phyloP scores from a whole-genome alignment of 2,329 filamentous ascomycete genomes.

The Incumbomyces lentus region DNA sequence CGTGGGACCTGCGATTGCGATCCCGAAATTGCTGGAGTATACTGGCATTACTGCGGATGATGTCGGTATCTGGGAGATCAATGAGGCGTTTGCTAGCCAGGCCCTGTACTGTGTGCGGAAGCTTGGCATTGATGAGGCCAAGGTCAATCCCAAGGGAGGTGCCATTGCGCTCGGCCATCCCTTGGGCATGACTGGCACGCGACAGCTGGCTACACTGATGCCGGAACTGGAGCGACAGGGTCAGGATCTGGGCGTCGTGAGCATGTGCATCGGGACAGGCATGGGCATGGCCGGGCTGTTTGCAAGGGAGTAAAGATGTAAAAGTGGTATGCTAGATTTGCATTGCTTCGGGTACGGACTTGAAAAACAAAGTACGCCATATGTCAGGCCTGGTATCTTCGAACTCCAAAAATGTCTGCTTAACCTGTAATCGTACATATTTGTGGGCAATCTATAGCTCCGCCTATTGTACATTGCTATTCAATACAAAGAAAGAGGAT shows the following conservation, averaged over 20 bases:
- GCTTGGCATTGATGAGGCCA: conserved; percentile 48
- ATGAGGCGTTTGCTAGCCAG: conserved; percentile 64
- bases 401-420: too few relatives aligned
- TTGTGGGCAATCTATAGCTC: too few relatives aligned
- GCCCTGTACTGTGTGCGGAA: conserved; percentile 61
- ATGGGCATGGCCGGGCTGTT: conserved; percentile 66
- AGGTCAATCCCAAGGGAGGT: conserved; percentile 84
- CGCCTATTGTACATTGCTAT: too few relatives aligned
- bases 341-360: too few relatives aligned
- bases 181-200: conserved; percentile 74
- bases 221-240: conserved; percentile 55
- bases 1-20: conserved; percentile 73
- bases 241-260: conserved; percentile 71
- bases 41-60: conserved; percentile 58
- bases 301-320: conserved; percentile 47
- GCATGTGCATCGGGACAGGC: conserved; percentile 81
- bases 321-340: too few relatives aligned
- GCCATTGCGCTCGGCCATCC: conserved; percentile 93
- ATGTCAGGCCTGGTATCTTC: too few relatives aligned
- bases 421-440: too few relatives aligned
- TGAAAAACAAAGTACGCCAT: too few relatives aligned
- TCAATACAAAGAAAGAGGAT: too few relatives aligned
- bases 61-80: conserved; percentile 83
- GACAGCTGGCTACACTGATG: conserved; percentile 68
- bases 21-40: conserved; percentile 66